Base-by-base conservation (phyloP, 1,284 basidiomycete species). In the Trametes pubescens region DNA sequence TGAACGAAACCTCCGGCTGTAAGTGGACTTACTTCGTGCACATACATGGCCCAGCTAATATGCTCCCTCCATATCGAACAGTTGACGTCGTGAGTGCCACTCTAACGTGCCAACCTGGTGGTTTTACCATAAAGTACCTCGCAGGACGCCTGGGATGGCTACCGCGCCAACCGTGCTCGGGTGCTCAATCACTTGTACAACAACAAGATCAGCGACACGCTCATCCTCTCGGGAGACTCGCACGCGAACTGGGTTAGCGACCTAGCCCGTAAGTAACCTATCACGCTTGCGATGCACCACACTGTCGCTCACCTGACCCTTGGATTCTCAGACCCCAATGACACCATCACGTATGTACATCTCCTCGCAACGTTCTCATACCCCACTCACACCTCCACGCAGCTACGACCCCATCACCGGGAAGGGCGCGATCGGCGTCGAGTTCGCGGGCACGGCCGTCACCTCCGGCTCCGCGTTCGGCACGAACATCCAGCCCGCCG, bases 371-470 rank as follows among this genome's bases (percentile, higher is more conserved):
- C 26, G 24, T 13, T 40, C 40, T 56, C 44, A 22, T 26, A 37
- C 2, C 24, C 6, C 21, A 21, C 14, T 18, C 8, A 32, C 68
- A 72, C 64, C 60, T 71, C 64, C 57, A 62, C 29, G 40, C 68
- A 81, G 82, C 14, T 89, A 89, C 75, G 76, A 89, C 71, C 77
- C 86, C 7, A 66, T 71, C 7, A 85, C 84, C 0, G 87, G 88
- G 4, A 63, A 77, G 13, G 87, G 87, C 13, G 82, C 85, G 0
- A 79, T 87, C 52, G 88, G 82, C 10, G 88, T 90, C 46, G 86
- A 90, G 73, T 90, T 90, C 69, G 87, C 87, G 2, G 88, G 87
- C 2, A 88, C 88, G 0, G 86, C 86, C 1, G 87, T 90, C 14
- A 84, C 86, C 0, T 87, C 86, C 0, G 72, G 75, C 1, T 84